A percentile compares a stretch with the other conserved stretches of the same genome.
Conservation (phyloP, 1,139 yeast species). For the Sugiyamaella sp. region DNA sequence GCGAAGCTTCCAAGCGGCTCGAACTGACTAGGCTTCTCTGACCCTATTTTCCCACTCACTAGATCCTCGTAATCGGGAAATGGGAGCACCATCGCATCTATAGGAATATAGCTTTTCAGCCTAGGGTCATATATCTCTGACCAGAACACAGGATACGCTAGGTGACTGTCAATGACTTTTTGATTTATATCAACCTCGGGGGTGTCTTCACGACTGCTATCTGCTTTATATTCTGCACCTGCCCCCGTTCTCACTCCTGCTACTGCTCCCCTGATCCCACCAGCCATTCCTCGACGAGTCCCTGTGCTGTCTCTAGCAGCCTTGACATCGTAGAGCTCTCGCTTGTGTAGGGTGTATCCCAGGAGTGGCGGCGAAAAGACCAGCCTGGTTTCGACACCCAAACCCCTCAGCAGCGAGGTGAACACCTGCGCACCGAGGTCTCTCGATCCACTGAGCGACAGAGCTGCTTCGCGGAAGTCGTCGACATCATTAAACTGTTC, state of each 20-base stretch:
- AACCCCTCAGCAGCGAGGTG: constrained; percentile 61
- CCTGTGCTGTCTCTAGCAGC: neutral
- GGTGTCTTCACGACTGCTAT: neutral
- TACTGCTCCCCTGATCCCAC: too few species aligned
- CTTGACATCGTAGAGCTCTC: constrained; percentile 1
- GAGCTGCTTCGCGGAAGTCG: constrained; percentile 14
- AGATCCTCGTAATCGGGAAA: constrained; percentile 57
- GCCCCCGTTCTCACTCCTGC: too few species aligned
- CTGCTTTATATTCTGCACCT: neutral
- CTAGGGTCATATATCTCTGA: constrained; percentile 77
- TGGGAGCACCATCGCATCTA: constrained; percentile 67
- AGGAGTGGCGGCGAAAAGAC: constrained; percentile 67
- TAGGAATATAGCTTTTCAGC: constrained; percentile 65
- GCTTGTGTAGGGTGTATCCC: constrained; percentile 17
- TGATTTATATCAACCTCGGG: constrained; percentile 20
- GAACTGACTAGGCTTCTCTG: constrained; percentile 14
- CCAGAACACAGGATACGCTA: constrained; percentile 69
- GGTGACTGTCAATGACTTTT: constrained; percentile 20
- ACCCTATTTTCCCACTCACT: neutral
- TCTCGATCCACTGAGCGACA: constrained; percentile 55
- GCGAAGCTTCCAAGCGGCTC: constrained; percentile 22
- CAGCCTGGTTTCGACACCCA: constrained; percentile 66
- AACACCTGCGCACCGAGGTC: constrained; percentile 78
- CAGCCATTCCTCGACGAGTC: too few species aligned
- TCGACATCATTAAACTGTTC: constrained; percentile 13